Conservation (phyloP, 768 basidiomycete species). For the Tulasnella sp. region DNA sequence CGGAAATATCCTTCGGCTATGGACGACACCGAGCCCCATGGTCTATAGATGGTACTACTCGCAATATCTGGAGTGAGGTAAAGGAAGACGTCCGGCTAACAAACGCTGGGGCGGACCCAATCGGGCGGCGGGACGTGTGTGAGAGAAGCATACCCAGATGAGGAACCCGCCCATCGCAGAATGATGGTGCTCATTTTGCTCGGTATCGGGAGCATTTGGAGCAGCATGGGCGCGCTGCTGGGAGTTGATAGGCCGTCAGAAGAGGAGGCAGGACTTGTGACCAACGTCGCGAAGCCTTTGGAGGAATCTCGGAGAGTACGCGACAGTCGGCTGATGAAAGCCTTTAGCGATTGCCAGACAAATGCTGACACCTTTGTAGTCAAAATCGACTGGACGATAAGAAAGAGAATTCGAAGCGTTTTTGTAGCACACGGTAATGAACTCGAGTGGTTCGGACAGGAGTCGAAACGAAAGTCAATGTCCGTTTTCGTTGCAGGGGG, state of each 20-base stretch:
- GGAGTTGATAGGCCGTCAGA: not conserved
- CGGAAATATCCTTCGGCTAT: not conserved
- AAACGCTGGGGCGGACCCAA: not conserved
- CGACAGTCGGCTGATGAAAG: constrained; percentile 6
- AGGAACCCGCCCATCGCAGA: not conserved
- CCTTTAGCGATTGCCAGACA: not conserved
- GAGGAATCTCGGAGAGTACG: constrained; percentile 14
- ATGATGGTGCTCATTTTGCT: not conserved
- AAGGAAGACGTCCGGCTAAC: constrained; percentile 8
- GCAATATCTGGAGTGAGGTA: not conserved
- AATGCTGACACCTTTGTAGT: not conserved
- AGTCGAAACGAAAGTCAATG: not conserved
- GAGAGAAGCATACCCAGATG: not conserved
- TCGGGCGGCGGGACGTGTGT: not conserved
- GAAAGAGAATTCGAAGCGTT: not conserved
- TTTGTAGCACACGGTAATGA: not conserved
- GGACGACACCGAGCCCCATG: not conserved
- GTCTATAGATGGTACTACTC: not conserved
- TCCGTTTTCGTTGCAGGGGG: not conserved
- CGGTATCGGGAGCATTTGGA: not conserved
- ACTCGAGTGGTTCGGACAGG: constrained; percentile 4
- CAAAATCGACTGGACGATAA: not conserved
- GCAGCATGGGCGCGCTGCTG: not conserved
- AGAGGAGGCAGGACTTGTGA: constrained; percentile 19
- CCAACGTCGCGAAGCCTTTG: not conserved